phyloP scores from a whole-genome alignment of 2,329 filamentous ascomycete species.

The Penicillium brasilianum region DNA sequence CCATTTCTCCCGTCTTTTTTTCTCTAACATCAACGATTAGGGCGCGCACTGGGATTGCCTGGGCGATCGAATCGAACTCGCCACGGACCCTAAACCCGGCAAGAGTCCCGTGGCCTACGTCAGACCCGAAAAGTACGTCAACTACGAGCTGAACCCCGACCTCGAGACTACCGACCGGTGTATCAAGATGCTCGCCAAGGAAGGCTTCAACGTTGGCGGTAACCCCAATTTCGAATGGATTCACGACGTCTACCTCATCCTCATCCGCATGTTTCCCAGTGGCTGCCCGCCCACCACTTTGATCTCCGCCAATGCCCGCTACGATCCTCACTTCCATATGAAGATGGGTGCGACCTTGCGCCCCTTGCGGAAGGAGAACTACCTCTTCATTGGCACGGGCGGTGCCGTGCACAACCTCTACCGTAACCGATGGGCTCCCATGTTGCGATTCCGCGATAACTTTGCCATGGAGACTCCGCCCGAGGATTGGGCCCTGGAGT shows the following conservation, averaged over 20 bases:
- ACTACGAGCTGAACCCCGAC: constrained; percentile 67
- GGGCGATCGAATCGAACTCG: constrained; percentile 63
- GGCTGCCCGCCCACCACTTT: constrained; percentile 70
- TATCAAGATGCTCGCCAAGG: constrained; percentile 55
- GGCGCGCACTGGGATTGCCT: constrained; percentile 70
- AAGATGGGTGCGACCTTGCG: constrained; percentile 63
- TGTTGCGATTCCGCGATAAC: constrained; percentile 67
- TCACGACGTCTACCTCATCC: constrained; percentile 71
- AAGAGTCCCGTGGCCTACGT: constrained; percentile 72
- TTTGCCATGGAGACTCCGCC: constrained; percentile 65
- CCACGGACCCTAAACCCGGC: constrained; percentile 63
- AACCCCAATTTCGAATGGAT: constrained; percentile 71
- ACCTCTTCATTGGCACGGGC: constrained; percentile 65
- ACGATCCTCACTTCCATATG: constrained; percentile 62
- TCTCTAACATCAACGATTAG: constrained; percentile 27
- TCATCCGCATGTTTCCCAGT: constrained; percentile 71
- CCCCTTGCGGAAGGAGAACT: constrained; percentile 58
- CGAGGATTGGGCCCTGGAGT: constrained; percentile 66
- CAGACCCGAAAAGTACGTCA: constrained; percentile 66
- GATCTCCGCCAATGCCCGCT: constrained; percentile 60
- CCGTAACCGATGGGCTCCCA: constrained; percentile 68
- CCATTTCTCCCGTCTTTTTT: background rate
- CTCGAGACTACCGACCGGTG: constrained; percentile 57
- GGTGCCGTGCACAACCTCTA: constrained; percentile 74
- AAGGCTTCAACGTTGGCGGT: constrained; percentile 59